Conservation (phyloP, 2,329 filamentous ascomycete species). For the Rugonectria rugulosa region DNA sequence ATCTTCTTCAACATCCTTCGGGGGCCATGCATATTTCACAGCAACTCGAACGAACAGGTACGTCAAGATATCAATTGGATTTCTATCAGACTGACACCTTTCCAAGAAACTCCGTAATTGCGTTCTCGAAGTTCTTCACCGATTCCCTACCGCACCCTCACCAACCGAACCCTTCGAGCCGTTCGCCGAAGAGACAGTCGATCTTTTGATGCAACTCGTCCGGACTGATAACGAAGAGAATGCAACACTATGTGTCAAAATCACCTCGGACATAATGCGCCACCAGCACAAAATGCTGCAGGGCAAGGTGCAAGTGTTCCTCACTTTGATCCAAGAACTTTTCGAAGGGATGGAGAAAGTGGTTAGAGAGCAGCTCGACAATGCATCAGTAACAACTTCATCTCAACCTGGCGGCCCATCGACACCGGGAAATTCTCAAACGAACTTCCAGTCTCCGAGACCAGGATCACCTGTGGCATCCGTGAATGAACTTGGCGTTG, state of each 20-base stretch:
- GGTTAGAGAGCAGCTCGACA: constrained; percentile 94
- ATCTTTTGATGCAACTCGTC: constrained; percentile 88
- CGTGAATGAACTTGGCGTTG: constrained; percentile 79
- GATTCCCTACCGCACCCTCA: constrained; percentile 74
- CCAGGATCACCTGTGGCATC: constrained; percentile 90
- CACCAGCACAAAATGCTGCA: constrained; percentile 85
- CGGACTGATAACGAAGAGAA: constrained; percentile 97
- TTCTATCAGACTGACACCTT: constrained; percentile 24
- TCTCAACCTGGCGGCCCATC: constrained; percentile 67
- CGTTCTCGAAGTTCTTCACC: constrained; percentile 92
- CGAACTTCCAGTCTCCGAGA: constrained; percentile 85
- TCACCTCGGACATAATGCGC: constrained; percentile 94
- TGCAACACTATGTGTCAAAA: constrained; percentile 97
- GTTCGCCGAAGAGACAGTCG: constrained; percentile 87
- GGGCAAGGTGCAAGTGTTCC: constrained; percentile 85
- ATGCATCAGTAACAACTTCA: constrained; percentile 63
- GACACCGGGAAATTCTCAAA: constrained; percentile 69
- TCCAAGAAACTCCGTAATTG: constrained; percentile 87
- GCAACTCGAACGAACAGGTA: constrained; percentile 88
- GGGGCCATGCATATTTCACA: constrained; percentile 89
- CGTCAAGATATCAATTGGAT: constrained; percentile 37
- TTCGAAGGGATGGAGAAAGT: constrained; percentile 95
- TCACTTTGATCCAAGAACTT: constrained; percentile 92
- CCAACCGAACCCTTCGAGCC: constrained; percentile 84
- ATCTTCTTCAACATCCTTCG: constrained; percentile 86